Conservation (phyloP, 352 stramenopile species). For the Pseudoperonospora humuli region DNA sequence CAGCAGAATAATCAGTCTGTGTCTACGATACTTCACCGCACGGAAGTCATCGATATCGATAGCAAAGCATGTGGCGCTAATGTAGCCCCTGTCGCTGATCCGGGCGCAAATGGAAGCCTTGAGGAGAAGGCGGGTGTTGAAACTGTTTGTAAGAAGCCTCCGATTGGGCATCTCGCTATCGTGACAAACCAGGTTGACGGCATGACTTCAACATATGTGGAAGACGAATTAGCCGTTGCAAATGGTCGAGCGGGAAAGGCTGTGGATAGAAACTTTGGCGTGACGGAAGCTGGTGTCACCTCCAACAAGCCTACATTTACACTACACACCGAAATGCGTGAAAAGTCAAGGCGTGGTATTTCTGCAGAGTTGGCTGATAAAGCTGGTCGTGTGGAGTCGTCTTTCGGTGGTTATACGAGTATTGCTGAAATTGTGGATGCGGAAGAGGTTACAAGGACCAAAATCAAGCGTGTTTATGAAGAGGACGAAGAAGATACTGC, state of each 20-base stretch:
- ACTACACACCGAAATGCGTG: neutral
- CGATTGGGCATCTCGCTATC: neutral
- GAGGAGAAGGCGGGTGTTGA: neutral
- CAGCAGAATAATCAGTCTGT: neutral
- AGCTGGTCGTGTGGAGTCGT: neutral
- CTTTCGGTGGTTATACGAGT: neutral
- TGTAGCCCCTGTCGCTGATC: neutral
- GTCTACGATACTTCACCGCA: neutral
- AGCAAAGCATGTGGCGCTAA: neutral
- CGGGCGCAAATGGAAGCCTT: neutral
- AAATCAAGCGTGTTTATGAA: slow-evolving; percentile 18
- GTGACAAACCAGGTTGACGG: neutral
- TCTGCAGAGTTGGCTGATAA: neutral
- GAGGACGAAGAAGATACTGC: neutral
- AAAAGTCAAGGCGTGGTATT: neutral
- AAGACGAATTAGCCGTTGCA: neutral
- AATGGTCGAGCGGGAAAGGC: neutral
- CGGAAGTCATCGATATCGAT: neutral
- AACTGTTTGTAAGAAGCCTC: neutral
- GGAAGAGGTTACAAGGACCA: neutral
- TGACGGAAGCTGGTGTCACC: neutral
- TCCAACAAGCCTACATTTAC: neutral
- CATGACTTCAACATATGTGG: too few species aligned
- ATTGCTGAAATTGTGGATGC: neutral
- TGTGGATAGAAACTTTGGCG: neutral